Conservation (phyloP, 1,284 basidiomycete genomes). For the Neotropicomus parvogracilis region DNA sequence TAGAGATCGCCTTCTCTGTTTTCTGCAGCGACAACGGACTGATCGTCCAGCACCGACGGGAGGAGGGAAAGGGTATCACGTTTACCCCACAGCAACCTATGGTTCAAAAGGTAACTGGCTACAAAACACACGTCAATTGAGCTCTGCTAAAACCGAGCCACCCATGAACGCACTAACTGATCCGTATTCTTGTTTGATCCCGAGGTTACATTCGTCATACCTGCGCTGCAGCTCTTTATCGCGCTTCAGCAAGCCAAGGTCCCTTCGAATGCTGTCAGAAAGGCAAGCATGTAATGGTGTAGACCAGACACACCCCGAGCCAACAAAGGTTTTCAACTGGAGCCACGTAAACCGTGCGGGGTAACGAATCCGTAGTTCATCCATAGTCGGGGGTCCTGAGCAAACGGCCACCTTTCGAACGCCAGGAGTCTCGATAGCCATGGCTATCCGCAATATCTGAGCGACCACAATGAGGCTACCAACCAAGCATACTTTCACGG, state of each 20-base stretch:
- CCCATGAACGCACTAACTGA: slow-evolving; percentile 50
- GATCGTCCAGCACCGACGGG: slow-evolving; percentile 39
- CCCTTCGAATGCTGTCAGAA: slow-evolving; percentile 40
- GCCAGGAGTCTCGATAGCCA: slow-evolving; percentile 26
- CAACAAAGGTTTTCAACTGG: slow-evolving; percentile 71
- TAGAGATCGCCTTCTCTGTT: slow-evolving; percentile 13
- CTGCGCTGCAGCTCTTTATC: slow-evolving; percentile 62
- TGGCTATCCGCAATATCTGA: background rate
- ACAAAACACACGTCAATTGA: slow-evolving; percentile 3
- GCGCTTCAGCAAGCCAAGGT: slow-evolving; percentile 74
- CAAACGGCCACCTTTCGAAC: slow-evolving; percentile 2
- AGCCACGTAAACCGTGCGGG: slow-evolving; percentile 72
- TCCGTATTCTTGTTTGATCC: slow-evolving; percentile 57
- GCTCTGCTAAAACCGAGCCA: background rate
- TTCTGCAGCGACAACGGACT: slow-evolving; percentile 1
- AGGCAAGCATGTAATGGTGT: background rate
- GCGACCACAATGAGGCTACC: too few species aligned
- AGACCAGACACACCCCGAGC: slow-evolving; percentile 54
- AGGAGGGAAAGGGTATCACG: slow-evolving; percentile 58
- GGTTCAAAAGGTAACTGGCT: slow-evolving; percentile 65
- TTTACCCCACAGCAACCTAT: slow-evolving; percentile 71
- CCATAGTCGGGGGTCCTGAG: slow-evolving; percentile 58
- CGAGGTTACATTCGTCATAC: slow-evolving; percentile 59
- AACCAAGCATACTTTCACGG: too few species aligned
- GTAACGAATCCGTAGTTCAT: slow-evolving; percentile 64